Base-by-base conservation (phyloP, 768 basidiomycete species). In the Xerocomellus chrysenteron region DNA sequence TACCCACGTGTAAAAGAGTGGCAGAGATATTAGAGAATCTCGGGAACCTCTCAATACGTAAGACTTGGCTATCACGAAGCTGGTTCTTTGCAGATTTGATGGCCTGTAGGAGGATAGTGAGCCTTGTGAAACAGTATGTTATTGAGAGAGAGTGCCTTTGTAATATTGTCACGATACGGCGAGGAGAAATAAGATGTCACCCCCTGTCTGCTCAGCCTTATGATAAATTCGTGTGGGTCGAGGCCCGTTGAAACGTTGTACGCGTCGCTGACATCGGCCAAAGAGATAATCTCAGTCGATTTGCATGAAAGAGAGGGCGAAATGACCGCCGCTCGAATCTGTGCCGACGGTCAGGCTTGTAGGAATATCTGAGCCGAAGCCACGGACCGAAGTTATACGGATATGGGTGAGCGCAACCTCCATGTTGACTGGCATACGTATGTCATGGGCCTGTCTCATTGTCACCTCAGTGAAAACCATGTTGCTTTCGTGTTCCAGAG, bases 1-100 rank as follows among this genome's bases (percentile, higher is more conserved):
- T 80, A 19, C 91, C 90, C 32, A 93, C 82, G 63, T 94, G 94
- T n/a, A 96, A 76, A 45, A 97, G 73, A 0, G 90, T 88, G 0
- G 92, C 90, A 8, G 91, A 87, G 19, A 94, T 86, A 64, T 94
- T 94, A 3, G 87, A 90, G 57, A 92, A 86, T 51, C 89, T 80
- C 8, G 88, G 83, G 60, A 87, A 85, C 10, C 90, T 78, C 57
- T 89, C 89, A 5, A 81, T 72, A 8, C 82, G 73, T 2, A 77
- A 69, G 30, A 75, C 67, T 36, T 80, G 81, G 8, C 73, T 76
- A 41, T 85, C 83, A 57, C 83, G 85, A 64, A 89, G 75, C 26
- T 80, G 80, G 21, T 82, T 83, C 67, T 94, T 94, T 2, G 90
- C 86, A n/a, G 78, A 76, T 37, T 91, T 82, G 57, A 94, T 86